Evolutionary conservation across 768 basidiomycete genomes (phyloP).

Genomic region (Amanita rubescens): DNA sequence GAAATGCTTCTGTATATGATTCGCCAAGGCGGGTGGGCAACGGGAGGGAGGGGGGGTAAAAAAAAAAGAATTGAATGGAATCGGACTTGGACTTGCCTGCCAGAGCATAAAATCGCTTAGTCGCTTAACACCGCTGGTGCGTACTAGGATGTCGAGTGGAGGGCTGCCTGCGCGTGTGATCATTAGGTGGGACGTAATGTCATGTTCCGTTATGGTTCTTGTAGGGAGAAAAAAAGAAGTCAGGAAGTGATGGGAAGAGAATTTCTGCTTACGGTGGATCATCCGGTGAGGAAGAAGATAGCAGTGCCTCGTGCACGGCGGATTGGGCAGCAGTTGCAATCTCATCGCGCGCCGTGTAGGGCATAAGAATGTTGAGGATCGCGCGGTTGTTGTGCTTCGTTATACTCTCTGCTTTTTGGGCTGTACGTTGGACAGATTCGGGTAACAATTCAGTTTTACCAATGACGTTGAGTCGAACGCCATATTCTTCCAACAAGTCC

Average conservation of each 20-base stretch:
- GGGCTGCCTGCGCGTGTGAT: conserved; percentile 60
- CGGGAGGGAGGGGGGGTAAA: too few relatives aligned
- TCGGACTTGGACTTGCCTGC: conserved; percentile 64
- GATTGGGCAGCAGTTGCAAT: conserved; percentile 72
- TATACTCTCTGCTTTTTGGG: conserved; percentile 64
- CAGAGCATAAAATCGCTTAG: conserved; percentile 89
- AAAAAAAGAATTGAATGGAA: neutral
- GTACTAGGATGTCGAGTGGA: conserved; percentile 82
- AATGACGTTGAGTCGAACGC: conserved; percentile 78
- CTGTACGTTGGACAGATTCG: conserved; percentile 58
- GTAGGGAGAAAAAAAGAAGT: neutral
- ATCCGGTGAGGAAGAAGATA: neutral
- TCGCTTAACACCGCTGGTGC: conserved; percentile 86
- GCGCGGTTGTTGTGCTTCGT: conserved; percentile 68
- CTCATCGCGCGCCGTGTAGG: conserved; percentile 89
- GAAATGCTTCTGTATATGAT: too few relatives aligned
- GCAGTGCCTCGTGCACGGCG: conserved; percentile 36
- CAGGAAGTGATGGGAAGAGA: too few relatives aligned
- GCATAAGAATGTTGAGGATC: conserved; percentile 87
- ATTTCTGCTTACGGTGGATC: neutral
- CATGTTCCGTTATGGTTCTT: conserved; percentile 50
- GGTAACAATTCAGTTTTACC: conserved; percentile 77
- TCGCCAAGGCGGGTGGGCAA: too few relatives aligned
- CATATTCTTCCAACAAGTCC: conserved; percentile 71
- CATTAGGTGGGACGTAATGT: conserved; percentile 61